phyloP scores from a whole-genome alignment of 805 yeast species.

The Saccharomyces jurei region DNA sequence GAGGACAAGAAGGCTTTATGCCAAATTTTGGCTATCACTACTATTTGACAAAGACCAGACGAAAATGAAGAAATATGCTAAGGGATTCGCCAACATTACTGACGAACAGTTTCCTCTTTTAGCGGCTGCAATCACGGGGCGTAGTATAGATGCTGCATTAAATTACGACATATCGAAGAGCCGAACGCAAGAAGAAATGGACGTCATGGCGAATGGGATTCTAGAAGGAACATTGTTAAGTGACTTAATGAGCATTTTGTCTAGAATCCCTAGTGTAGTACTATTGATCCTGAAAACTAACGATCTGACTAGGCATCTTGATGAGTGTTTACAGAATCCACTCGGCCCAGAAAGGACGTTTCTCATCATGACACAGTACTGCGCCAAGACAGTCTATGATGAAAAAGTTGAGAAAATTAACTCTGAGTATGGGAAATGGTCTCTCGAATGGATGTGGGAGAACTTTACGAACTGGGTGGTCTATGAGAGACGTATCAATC shows the following conservation, averaged over 20 bases:
- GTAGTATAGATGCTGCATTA: conserved; percentile 73
- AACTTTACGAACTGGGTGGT: conserved; percentile 21
- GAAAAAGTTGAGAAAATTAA: conserved; percentile 44
- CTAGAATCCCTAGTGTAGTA: conserved; percentile 78
- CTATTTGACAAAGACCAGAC: conserved; percentile 54
- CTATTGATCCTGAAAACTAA: conserved; percentile 84
- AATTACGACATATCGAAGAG: conserved; percentile 49
- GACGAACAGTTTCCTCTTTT: conserved; percentile 77
- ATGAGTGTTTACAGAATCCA: conserved; percentile 74
- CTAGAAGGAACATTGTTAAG: conserved; percentile 56
- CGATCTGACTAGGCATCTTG: conserved; percentile 83
- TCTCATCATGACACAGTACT: conserved; percentile 80
- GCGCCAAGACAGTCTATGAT: conserved; percentile 71
- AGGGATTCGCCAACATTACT: conserved; percentile 65
- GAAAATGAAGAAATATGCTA: conserved; percentile 66
- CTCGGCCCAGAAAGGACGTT: conserved; percentile 84
- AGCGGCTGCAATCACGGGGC: conserved; percentile 90
- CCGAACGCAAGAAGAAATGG: conserved; percentile 57
- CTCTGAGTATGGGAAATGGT: conserved; percentile 16
- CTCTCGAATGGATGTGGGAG: conserved; percentile 19
- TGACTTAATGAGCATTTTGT: conserved; percentile 70
- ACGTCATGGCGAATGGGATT: conserved; percentile 56
- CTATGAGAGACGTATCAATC: conserved; percentile 24
- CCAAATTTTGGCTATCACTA: conserved; percentile 87
- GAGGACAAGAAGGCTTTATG: conserved; percentile 69